These are phyloP conservation scores for Datura wrightii DNA, from an alignment of 257 asterid species.

Conservation along the genomic window DNA sequence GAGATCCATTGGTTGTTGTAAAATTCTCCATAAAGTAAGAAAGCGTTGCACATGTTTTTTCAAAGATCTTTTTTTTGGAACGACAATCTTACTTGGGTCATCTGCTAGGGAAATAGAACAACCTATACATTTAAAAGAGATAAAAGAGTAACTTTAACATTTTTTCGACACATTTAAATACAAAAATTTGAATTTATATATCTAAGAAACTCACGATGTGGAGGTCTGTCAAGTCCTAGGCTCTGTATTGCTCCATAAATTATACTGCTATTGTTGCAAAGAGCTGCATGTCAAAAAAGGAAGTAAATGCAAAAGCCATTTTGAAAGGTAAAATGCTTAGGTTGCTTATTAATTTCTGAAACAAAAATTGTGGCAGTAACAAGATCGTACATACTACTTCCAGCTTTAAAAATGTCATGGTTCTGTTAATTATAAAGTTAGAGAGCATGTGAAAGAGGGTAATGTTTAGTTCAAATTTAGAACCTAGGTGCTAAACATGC, in stretches of 20 bases:
- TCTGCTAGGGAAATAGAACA: no score
- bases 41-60: constrained; percentile 56
- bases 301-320: constrained; percentile 3
- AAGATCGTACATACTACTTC: neutral
- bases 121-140: no score
- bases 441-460: neutral
- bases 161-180: no score
- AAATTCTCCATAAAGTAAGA: constrained; percentile 26
- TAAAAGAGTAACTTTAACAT: no score
- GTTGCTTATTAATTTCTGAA: neutral
- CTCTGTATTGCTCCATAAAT: no score
- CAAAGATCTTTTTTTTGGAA: constrained; percentile 61
- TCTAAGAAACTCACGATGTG: no score
- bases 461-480: neutral
- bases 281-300: constrained; percentile 58
- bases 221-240: no score
- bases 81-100: constrained; percentile 50
- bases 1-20: constrained; percentile 55
- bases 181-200: no score
- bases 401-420: no score
- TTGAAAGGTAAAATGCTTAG: neutral
- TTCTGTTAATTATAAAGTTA: neutral
- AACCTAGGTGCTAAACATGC: neutral
- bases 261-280: constrained; percentile 61
- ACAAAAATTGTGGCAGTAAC: neutral